Base-by-base conservation (phyloP, 768 basidiomycete species). In the Mycena olivaceomarginata region DNA sequence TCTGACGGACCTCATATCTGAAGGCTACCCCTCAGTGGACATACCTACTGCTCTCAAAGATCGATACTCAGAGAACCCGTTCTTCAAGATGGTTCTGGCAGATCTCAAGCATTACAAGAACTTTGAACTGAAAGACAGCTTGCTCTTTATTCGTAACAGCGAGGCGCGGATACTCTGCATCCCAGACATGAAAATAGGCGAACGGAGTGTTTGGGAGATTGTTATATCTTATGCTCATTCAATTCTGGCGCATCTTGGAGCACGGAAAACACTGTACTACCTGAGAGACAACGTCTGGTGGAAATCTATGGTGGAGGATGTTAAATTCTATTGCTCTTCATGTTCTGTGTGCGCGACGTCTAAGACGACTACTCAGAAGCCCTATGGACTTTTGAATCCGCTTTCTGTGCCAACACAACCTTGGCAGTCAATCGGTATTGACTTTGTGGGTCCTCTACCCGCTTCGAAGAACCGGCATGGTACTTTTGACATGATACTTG, bases 181-280 rank as follows among this genome's bases (percentile, higher is more conserved):
- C 2, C 85, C 84, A 0, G 77, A 84, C 48, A 46, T 82, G 25
- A 1, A 25, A 13, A 41, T 81, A 8, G 77, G 77, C 0, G 72
- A 70, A 0, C 46, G 77, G 3, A 67, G 63, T 0, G 51, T 82
- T 0, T 68, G 81, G 0, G 86, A 87, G 46, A 70, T 81, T 2
- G 18, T 88, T 0, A 87, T 88, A 0, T 70, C 72, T 0, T 85
- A 86, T 12, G 86, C 86, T 0, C 87, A 88, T 46, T 85, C 84
- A 0, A 39, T 88, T 0, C 69, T 88, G 3, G 87, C 86, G 0
- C 87, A 88, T 66, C 74, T 88, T 0, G 86, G 87, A 2, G 13
- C 77, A 0, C 11, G 43, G 16, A 88, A 88, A 8, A 62, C 60
- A 2, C 4, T 62, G 8, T 62, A 62, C 18, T 62, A 62, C 39